A percentile compares a stretch with the other conserved stretches of the same genome.
Conservation (phyloP, 371 early-diverging fungal genomes). For the Racocetra persica region DNA sequence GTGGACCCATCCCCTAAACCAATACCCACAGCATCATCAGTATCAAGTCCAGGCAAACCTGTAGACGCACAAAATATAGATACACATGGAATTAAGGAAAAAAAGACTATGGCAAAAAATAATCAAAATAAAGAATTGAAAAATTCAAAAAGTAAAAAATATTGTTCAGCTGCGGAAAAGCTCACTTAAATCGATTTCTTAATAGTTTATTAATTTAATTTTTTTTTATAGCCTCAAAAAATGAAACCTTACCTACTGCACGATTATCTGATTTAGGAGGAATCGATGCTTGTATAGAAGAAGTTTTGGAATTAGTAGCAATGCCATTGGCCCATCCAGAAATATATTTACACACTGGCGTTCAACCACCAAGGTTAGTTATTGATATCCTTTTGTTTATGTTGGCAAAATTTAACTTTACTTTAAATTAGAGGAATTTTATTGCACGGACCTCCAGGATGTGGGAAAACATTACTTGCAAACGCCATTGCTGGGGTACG, state of each 20-base stretch:
- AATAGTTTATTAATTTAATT: slow-evolving; percentile 44
- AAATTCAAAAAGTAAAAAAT: not conserved
- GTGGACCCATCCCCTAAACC: slow-evolving; percentile 44
- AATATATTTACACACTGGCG: slow-evolving; percentile 94
- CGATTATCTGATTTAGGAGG: slow-evolving; percentile 88
- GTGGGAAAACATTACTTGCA: slow-evolving; percentile 98
- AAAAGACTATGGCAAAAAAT: slow-evolving; percentile 44
- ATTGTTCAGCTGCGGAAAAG: not conserved
- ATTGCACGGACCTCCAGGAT: slow-evolving; percentile 99
- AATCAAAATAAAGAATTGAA: slow-evolving; percentile 48
- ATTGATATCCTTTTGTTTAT: not conserved
- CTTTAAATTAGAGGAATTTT: slow-evolving; percentile 82
- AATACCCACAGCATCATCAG: slow-evolving; percentile 46
- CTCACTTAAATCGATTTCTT: slow-evolving; percentile 21
- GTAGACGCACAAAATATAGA: not conserved
- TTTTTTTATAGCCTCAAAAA: slow-evolving; percentile 36
- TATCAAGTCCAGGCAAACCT: not conserved
- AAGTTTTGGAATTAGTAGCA: slow-evolving; percentile 95
- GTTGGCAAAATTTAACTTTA: too few relatives aligned
- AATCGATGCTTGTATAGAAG: slow-evolving; percentile 87
- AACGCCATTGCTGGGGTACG: slow-evolving; percentile 96
- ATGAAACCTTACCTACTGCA: slow-evolving; percentile 64
- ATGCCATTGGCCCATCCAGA: slow-evolving; percentile 98
- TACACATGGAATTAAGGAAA: slow-evolving; percentile 44
- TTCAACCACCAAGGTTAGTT: slow-evolving; percentile 85